phyloP scores from a whole-genome alignment of 1,284 basidiomycete species.

The Mixia osmundae region DNA sequence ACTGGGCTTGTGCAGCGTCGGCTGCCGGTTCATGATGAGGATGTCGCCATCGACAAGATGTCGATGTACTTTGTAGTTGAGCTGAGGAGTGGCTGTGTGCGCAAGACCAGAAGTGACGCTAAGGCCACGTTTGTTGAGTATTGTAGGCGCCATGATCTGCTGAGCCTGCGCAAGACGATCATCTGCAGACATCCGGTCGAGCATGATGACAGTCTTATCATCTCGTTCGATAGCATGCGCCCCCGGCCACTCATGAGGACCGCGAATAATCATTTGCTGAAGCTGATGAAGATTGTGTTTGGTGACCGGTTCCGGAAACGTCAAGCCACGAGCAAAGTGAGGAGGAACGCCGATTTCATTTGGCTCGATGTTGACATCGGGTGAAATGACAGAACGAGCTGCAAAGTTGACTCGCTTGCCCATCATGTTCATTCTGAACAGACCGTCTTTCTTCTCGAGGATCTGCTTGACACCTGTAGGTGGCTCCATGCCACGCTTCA shows the following conservation, averaged over 20 bases:
- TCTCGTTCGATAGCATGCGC: constrained; percentile 88
- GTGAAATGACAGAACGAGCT: constrained; percentile 95
- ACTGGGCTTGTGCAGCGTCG: constrained; percentile 96
- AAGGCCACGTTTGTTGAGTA: no score
- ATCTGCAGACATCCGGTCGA: constrained; percentile 63
- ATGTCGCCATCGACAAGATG: constrained; percentile 91
- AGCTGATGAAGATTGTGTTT: constrained; percentile 70
- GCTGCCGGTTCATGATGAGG: constrained; percentile 90
- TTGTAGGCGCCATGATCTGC: constrained; percentile 79
- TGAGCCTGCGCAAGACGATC: constrained; percentile 92
- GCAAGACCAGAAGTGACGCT: constrained; percentile 19
- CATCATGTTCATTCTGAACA: constrained; percentile 99
- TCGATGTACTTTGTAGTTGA: constrained; percentile 94
- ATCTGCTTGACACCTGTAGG: constrained; percentile 89
- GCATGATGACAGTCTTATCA: constrained; percentile 60
- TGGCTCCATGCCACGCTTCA: constrained; percentile 74
- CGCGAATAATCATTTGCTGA: constrained; percentile 76
- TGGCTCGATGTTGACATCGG: constrained; percentile 97
- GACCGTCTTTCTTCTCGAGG: constrained; percentile 94
- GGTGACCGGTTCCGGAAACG: constrained; percentile 93
- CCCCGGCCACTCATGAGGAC: constrained; percentile 72
- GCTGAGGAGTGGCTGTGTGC: constrained; percentile 22
- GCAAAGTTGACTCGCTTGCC: constrained; percentile 99
- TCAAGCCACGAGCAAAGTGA: constrained; percentile 88
- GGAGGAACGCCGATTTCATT: constrained; percentile 98